Percentiles rank a stretch among this genome's conserved stretches.
Evolutionary conservation across 306 rosid genomes (phyloP).

Genomic region (Dryas alaskensis): DNA sequence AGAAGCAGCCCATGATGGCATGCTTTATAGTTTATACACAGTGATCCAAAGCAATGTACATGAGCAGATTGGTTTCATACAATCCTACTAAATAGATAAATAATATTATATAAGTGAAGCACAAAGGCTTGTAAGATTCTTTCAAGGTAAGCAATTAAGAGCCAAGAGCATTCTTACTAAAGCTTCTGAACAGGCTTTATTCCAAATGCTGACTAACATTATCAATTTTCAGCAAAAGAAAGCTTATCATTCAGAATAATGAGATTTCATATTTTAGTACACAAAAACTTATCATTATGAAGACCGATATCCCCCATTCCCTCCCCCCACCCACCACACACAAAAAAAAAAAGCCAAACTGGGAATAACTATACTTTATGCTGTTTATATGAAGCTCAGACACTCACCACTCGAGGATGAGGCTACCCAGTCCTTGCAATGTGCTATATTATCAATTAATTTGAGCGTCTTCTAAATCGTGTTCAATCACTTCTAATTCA

Average conservation of each 20-base stretch:
- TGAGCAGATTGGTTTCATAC: background rate
- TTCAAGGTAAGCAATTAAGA: background rate
- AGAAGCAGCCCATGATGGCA: no score
- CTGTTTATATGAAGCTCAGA: background rate
- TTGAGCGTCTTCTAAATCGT: background rate
- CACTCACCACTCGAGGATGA: background rate
- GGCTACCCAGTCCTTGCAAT: background rate
- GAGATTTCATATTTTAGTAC: background rate
- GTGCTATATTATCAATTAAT: background rate
- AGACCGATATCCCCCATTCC: background rate
- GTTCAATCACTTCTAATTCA: conserved; percentile 9
- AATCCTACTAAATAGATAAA: background rate
- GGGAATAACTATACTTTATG: background rate
- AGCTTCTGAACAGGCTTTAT: background rate
- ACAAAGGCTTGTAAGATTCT: background rate
- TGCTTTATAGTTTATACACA: no score
- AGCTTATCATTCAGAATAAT: background rate
- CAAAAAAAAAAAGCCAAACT: conserved; percentile 1
- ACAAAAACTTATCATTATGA: background rate
- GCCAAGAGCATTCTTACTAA: background rate
- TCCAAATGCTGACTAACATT: background rate
- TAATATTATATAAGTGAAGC: background rate
- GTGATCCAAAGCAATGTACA: background rate
- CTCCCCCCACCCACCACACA: background rate
- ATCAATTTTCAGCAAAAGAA: background rate